Evolutionary conservation across 2,329 filamentous ascomycete genomes (phyloP), one percentile per base, ranked within the genome.

Genomic region (Monosporascus sp.): DNA sequence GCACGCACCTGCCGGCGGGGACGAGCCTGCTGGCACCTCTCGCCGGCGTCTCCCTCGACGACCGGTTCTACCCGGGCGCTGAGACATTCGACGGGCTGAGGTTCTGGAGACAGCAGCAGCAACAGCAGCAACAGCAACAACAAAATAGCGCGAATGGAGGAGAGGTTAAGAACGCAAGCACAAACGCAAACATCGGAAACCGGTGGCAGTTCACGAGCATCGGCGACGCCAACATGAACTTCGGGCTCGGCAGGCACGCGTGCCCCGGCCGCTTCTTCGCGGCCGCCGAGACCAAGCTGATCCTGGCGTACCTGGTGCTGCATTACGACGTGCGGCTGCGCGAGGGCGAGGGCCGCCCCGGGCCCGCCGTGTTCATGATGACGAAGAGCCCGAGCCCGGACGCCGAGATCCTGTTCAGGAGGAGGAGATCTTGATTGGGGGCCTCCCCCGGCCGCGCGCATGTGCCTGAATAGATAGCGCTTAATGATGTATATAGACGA

Each of bases 241-340:
- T 72, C 51, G 71, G 71, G 1, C 67, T 69, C 1, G 71, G 71
- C 5, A 64, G 67, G n/a, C 69, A 73, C 54, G 71, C 71, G 5
- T 73, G 71, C 51, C 73, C 72, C 0, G 74, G 74, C 0, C 67
- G 73, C 1, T 76, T 76, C 68, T 75, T 76, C 55, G 74, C 74
- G 9, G 64, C 65, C 24, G 70, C 74, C 55, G 71, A 76, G 65
- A 72, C 76, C 62, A 76, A 77, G 62, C 61, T 75, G 57, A 69
- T 76, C 18, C 57, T 77, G 15, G 69, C 71, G 2, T 62, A 72
- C 46, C 62, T 72, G 3, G 56, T 76, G 44, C 70, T 75, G 0
- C 70, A 66, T 27, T 74, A 75, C 56, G 73, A 76, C 22, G 54
- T 72, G 52, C 61, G 58, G 50, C 62, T 69, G 9, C 54, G 51